Evolutionary conservation across 768 basidiomycete species (phyloP).

Genomic region (Phylloporus sp.): DNA sequence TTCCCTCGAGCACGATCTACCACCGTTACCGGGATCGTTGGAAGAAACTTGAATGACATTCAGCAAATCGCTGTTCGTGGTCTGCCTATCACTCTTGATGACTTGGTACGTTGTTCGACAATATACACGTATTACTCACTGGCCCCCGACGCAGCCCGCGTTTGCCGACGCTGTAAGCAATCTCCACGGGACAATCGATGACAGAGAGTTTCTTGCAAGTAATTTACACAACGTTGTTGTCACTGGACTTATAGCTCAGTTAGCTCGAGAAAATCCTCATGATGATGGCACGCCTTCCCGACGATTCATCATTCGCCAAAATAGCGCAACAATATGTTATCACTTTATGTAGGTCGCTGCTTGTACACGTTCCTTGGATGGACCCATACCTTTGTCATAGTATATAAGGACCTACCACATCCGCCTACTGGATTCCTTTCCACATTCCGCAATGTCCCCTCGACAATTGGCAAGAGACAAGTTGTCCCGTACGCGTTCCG

Average conservation of each 20-base stretch:
- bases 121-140: background rate
- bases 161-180: constrained; percentile 46
- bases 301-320: constrained; percentile 26
- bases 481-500: constrained; percentile 50
- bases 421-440: constrained; percentile 57
- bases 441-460: constrained; percentile 6
- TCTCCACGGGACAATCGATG: constrained; percentile 44
- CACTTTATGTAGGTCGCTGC: constrained; percentile 49
- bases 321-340: constrained; percentile 51
- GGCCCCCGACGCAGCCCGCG: constrained; percentile 37
- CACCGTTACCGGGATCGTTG: background rate
- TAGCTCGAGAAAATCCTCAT: constrained; percentile 63
- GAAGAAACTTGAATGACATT: constrained; percentile 24
- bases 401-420: constrained; percentile 79
- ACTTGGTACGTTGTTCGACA: constrained; percentile 24
- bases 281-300: constrained; percentile 52
- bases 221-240: background rate
- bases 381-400: constrained; percentile 30
- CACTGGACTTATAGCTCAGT: constrained; percentile 5
- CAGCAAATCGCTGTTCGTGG: constrained; percentile 28
- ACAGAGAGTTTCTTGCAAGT: constrained; percentile 58
- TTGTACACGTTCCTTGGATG: background rate
- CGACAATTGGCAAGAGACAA: constrained; percentile 1
- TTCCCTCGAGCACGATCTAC: constrained; percentile 11
- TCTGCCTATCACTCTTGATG: constrained; percentile 17